phyloP scores from a whole-genome alignment of 371 early-diverging fungal genomes.

The Apophysomyces sp. region DNA sequence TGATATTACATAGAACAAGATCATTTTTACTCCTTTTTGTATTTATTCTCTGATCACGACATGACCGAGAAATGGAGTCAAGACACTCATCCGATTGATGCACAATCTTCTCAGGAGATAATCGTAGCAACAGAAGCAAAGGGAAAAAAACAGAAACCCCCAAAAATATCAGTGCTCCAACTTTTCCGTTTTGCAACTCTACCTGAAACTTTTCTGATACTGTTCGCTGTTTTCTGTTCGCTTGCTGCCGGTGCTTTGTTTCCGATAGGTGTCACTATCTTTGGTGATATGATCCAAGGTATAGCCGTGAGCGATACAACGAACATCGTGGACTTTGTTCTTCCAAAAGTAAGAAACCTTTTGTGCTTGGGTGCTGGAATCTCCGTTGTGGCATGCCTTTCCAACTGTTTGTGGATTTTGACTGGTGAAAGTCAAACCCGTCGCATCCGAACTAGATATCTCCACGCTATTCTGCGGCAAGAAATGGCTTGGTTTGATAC shows the following conservation, averaged over 20 bases:
- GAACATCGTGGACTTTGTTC: constrained; percentile 11
- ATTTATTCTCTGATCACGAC: no score
- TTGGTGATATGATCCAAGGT: constrained; percentile 4
- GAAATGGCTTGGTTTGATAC: no score
- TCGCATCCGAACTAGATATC: no score
- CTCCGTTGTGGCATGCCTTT: constrained; percentile 19
- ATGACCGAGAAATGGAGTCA: no score
- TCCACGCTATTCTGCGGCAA: no score
- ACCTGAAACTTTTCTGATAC: neutral
- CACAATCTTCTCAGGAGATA: no score
- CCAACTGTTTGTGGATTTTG: constrained; percentile 28
- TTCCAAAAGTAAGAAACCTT: neutral
- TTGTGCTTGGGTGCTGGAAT: constrained; percentile 26
- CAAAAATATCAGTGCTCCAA: no score
- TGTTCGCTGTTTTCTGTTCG: neutral
- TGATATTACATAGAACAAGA: no score
- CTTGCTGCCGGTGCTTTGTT: constrained; percentile 4
- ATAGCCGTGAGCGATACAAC: constrained; percentile 22
- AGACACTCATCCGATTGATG: no score
- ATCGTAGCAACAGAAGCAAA: no score
- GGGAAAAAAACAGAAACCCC: no score
- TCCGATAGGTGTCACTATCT: constrained; percentile 6
- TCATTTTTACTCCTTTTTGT: no score
- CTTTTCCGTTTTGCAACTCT: constrained; percentile 4
- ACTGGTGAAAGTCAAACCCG: constrained; percentile 29